Evolutionary conservation across 2,329 filamentous ascomycete species (phyloP).

Genomic region (Claviceps spartinae): DNA sequence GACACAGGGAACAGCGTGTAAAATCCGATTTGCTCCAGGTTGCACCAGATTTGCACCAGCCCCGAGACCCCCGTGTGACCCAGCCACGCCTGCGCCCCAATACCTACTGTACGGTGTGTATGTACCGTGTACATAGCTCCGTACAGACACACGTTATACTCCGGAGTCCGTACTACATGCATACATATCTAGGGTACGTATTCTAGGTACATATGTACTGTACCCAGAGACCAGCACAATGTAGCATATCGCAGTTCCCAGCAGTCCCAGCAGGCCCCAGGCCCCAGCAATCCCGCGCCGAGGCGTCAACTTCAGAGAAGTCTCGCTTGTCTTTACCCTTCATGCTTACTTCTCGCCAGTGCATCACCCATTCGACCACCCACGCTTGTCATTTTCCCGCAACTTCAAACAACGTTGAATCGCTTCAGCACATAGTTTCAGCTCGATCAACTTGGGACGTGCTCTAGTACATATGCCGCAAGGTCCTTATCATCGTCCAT

Average conservation of each 20-base stretch:
- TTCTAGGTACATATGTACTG: background rate
- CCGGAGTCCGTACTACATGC: no score
- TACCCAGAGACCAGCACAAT: background rate
- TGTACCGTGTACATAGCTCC: no score
- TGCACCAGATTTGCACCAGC: background rate
- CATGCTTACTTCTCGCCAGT: background rate
- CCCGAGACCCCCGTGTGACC: background rate
- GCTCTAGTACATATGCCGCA: background rate
- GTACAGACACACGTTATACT: no score
- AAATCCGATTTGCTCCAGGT: no score
- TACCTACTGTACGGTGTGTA: background rate
- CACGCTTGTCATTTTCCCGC: background rate
- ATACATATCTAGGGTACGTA: no score
- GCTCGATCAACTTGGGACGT: background rate
- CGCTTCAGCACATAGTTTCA: background rate
- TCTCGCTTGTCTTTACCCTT: background rate
- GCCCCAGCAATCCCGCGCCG: background rate
- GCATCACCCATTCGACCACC: background rate
- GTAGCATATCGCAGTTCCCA: background rate
- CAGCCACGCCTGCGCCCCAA: background rate
- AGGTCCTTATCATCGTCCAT: background rate
- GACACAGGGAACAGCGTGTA: no score
- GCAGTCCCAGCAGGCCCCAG: background rate
- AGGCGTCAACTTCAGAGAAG: conserved; percentile 3
- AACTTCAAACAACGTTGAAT: background rate